A percentile compares a stretch with the other conserved stretches of the same genome.
These are phyloP conservation scores for Colletotrichum australisinense DNA, from an alignment of 2,329 filamentous ascomycete species.

Conservation along the genomic window DNA sequence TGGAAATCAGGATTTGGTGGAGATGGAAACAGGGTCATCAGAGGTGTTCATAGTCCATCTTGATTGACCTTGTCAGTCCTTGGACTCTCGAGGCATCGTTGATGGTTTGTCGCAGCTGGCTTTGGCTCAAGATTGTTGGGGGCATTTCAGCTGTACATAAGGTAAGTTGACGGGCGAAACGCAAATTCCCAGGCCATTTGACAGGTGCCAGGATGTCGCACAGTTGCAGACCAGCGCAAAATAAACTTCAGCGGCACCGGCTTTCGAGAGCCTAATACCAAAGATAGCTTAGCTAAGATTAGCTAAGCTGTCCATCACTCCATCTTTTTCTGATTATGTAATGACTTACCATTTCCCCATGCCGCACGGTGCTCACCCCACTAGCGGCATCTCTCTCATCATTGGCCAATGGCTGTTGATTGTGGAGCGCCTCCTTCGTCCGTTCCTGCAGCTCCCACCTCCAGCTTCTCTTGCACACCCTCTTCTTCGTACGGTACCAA, in stretches of 20 bases:
- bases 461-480: not conserved
- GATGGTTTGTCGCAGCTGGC: not conserved
- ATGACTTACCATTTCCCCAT: too few species aligned
- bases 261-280: not conserved
- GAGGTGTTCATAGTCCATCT: not conserved
- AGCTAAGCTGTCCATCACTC: too few species aligned
- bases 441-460: not conserved
- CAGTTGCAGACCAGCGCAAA: not conserved
- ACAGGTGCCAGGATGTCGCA: not conserved
- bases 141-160: not conserved
- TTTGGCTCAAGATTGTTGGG: not conserved
- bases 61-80: not conserved
- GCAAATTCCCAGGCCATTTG: not conserved
- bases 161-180: not conserved
- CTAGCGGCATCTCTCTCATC: not conserved
- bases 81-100: not conserved
- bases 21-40: not conserved
- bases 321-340: not conserved
- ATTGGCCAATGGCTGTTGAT: not conserved
- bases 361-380: not conserved
- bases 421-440: not conserved
- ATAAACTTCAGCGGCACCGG: not conserved
- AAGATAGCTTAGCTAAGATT: too few species aligned
- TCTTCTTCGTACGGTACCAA: not conserved
- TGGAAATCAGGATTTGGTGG: conserved; percentile 1